phyloP scores from a whole-genome alignment of 345 rosid species.

The Syzygium grande region DNA sequence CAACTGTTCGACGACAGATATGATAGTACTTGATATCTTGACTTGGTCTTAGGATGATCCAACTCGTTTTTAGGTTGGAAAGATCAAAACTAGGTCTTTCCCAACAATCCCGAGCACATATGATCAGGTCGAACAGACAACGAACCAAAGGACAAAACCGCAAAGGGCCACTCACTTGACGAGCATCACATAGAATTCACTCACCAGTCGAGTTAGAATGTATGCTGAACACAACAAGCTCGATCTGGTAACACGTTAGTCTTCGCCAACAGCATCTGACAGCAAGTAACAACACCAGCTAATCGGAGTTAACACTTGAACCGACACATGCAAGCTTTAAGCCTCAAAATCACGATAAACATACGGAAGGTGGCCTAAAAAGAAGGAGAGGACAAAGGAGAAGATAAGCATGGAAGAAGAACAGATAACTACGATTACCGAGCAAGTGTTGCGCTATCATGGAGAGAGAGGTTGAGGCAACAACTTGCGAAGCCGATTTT shows the following conservation, averaged over 20 bases:
- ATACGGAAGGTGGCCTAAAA: background rate
- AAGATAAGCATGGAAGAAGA: background rate
- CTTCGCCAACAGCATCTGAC: background rate
- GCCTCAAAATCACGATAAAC: background rate
- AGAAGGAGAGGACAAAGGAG: background rate
- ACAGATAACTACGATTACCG: background rate
- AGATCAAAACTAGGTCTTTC: background rate
- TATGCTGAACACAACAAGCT: background rate
- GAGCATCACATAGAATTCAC: conserved; percentile 14
- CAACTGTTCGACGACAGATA: background rate
- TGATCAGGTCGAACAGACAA: conserved; percentile 31
- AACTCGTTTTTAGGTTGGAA: background rate
- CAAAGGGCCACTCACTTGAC: conserved; percentile 19
- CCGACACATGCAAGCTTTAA: background rate
- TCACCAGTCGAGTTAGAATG: conserved; percentile 1
- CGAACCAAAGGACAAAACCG: conserved; percentile 13
- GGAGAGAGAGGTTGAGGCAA: background rate
- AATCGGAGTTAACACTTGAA: background rate
- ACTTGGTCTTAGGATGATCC: background rate
- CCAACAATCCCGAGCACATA: background rate
- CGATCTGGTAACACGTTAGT: background rate
- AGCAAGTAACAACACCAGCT: background rate
- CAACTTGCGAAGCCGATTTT: background rate
- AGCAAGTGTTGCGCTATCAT: background rate
- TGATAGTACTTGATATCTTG: background rate